Percentiles rank a stretch among this genome's conserved stretches.
phyloP scores from a whole-genome alignment of 495 filamentous ascomycete species.

The Elaphomyces granulatus region DNA sequence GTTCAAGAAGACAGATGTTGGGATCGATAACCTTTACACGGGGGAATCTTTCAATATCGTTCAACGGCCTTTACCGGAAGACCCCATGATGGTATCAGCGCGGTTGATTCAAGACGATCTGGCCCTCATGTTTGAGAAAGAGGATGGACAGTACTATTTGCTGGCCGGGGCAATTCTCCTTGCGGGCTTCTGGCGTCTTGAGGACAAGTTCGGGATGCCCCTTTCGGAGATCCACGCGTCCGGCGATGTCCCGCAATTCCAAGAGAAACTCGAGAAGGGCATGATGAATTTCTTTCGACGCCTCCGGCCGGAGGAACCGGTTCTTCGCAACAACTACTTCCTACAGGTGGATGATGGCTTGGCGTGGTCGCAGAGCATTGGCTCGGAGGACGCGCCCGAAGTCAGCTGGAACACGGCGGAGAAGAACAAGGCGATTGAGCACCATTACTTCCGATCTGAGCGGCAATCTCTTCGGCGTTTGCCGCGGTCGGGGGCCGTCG shows the following conservation, averaged over 20 bases:
- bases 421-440: slow-evolving; percentile 58
- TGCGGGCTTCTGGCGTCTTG: slow-evolving; percentile 75
- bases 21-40: slow-evolving; percentile 58
- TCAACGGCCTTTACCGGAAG: slow-evolving; percentile 53
- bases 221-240: slow-evolving; percentile 73
- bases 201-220: slow-evolving; percentile 75
- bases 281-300: slow-evolving; percentile 70
- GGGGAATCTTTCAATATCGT: slow-evolving; percentile 59
- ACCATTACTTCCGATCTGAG: slow-evolving; percentile 71
- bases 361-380: slow-evolving; percentile 62
- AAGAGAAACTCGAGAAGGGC: slow-evolving; percentile 63
- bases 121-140: slow-evolving; percentile 69
- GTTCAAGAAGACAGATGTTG: slow-evolving; percentile 47
- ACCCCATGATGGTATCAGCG: slow-evolving; percentile 65
- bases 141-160: slow-evolving; percentile 74
- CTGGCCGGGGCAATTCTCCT: slow-evolving; percentile 67
- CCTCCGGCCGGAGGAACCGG: slow-evolving; percentile 47
- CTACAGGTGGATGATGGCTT: slow-evolving; percentile 62
- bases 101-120: slow-evolving; percentile 76
- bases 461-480: slow-evolving; percentile 61
- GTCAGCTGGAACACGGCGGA: slow-evolving; percentile 64
- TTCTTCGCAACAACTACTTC: slow-evolving; percentile 61
- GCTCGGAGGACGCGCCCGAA: slow-evolving; percentile 48
- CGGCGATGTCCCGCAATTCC: slow-evolving; percentile 66
- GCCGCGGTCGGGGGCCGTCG: slow-evolving; percentile 59